phyloP scores from a whole-genome alignment of 208 protist genomes.

The Trypanosoma avium region DNA sequence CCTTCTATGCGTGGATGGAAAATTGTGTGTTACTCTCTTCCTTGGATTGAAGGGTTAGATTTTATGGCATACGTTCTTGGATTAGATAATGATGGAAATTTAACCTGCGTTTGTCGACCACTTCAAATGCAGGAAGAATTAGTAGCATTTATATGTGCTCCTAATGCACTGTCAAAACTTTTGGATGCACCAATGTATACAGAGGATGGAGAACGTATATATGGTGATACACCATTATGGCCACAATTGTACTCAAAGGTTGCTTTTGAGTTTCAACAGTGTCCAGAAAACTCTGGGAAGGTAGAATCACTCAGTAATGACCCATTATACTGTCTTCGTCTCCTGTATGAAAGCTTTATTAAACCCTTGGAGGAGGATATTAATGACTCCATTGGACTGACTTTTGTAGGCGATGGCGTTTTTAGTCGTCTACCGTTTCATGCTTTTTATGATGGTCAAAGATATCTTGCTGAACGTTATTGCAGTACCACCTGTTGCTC shows the following conservation, averaged over 20 bases:
- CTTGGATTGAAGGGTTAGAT: constrained; percentile 44
- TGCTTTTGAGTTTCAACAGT: constrained; percentile 38
- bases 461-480: constrained; percentile 34
- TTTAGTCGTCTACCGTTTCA: constrained; percentile 55
- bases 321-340: constrained; percentile 35
- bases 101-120: constrained; percentile 10
- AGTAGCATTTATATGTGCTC: constrained; percentile 20
- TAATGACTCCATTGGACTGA: constrained; percentile 23
- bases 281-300: constrained; percentile 8
- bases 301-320: constrained; percentile 15
- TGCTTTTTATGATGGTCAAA: constrained; percentile 41
- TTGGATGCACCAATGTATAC: constrained; percentile 38
- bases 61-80: constrained; percentile 41
- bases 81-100: constrained; percentile 1
- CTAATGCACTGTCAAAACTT: constrained; percentile 31
- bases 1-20: constrained; percentile 32
- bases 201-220: constrained; percentile 29
- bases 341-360: constrained; percentile 43
- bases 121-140: constrained; percentile 20
- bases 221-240: constrained; percentile 62
- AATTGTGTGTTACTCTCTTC: constrained; percentile 50
- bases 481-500: constrained; percentile 42
- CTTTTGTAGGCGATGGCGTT: constrained; percentile 54
- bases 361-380: constrained; percentile 29
- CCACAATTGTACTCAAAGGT: constrained; percentile 55